These are phyloP conservation scores for Oryza meyeriana DNA, from an alignment of 176 grass and related monocot species.

Conservation along the genomic window DNA sequence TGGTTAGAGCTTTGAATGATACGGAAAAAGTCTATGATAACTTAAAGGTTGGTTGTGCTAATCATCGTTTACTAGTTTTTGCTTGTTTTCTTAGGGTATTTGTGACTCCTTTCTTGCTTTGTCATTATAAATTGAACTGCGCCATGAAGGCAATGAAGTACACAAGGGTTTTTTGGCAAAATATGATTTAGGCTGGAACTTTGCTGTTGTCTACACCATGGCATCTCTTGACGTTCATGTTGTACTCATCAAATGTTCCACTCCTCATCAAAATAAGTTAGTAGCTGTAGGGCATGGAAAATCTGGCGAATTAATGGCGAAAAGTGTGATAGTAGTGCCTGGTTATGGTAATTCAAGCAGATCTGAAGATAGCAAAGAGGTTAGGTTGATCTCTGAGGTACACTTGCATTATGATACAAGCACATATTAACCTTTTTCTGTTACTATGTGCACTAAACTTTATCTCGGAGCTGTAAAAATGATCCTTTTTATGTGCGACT, in stretches of 20 bases:
- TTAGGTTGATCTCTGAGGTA: slow-evolving; percentile 22
- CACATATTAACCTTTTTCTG: not conserved
- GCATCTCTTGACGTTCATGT: slow-evolving; percentile 13
- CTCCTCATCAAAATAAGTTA: not conserved
- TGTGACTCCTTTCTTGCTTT: not conserved
- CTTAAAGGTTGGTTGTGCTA: not conserved
- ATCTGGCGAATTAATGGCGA: slow-evolving; percentile 12
- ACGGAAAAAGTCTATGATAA: not conserved
- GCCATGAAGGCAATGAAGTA: not conserved
- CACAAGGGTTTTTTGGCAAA: not conserved
- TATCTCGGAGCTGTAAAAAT: not conserved
- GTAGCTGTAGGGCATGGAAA: not conserved
- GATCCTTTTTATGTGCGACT: not conserved
- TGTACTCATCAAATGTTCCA: not conserved
- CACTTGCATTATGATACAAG: not conserved
- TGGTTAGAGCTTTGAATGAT: not conserved
- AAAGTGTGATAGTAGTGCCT: slow-evolving; percentile 1
- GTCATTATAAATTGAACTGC: slow-evolving; percentile 3
- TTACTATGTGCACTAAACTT: not conserved
- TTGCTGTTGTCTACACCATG: slow-evolving; percentile 24
- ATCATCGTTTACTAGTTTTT: not conserved
- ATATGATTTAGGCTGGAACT: not conserved
- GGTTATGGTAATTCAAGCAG: not conserved
- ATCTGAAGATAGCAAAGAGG: not conserved
- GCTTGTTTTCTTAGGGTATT: not conserved